Evolutionary conservation across 208 protist genomes (phyloP), one percentile per base, ranked within the genome.

Genomic region (Tritrichomonas foetus): DNA sequence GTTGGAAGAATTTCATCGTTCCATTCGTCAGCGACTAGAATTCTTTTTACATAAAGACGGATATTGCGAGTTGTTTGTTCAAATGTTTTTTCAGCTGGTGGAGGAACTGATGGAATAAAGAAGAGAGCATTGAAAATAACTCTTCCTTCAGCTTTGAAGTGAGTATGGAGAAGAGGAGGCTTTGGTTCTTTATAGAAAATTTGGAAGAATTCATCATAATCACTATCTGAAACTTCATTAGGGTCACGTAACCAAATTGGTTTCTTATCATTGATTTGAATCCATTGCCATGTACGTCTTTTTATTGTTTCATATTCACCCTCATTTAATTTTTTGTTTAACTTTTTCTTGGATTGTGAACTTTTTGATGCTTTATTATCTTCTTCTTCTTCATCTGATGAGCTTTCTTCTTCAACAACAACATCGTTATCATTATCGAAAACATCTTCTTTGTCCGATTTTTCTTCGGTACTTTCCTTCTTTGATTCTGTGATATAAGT

Each of bases 141-240:
- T 94, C 99, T 95, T 41, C 98, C 98, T 96, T 99, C 98, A 53
- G 98, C 97, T 53, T 66, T 96, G 96, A 99, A 99, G 97, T 99
- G 99, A 16, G 96, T 97, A 94, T 98, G 96, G 69, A 97, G 97
- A 93, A 99, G 94, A 53, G 98, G 98, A 82, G 98, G 96, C 41
- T 98, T 95, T 93, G 96, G 97, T 93, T 99, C 98, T 92, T 97
- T 97, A 39, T 97, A 97, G 80, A 99, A 93, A 47, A 96, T 93
- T 97, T 99, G 99, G 97, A 99, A 99, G 96, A 99, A 99, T 25
- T 97, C 96, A 94, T 96, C 95, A 96, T 99, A 99, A 96, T 99
- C 99, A 53, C 99, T 98, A 75, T 99, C 96, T 0, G 96, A 97
- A 66, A 99, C 97, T 36, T 99, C 98, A 16, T 96, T 95, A 0